Evolutionary conservation across 1,284 basidiomycete genomes (phyloP), one percentile per base, ranked within the genome.

Genomic region (Rhodotorula sp.): DNA sequence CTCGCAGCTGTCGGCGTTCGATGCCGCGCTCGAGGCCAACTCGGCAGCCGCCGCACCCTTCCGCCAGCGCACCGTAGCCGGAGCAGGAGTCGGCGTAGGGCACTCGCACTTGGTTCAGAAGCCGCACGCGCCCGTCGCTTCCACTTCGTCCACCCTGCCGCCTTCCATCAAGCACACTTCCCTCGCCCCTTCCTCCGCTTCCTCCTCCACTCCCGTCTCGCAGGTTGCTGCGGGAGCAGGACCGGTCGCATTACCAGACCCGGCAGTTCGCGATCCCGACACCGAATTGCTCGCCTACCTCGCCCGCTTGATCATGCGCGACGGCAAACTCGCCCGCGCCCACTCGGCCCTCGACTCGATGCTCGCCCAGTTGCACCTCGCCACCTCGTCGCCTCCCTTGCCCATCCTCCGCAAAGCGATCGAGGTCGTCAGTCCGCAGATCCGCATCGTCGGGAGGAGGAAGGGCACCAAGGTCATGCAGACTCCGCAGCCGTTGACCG

Each of bases 251-350:
- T 34, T 67, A 3, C 57, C 54, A 29, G 64, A 68, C 46, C 73
- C 73, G 1, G 46, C 64, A 39, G 56, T 57, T 26, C 56, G 54
- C 34, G 67, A 72, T 31, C 68, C 78, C 34, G 81, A 82, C 58
- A 70, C 78, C 1, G 76, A 78, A 20, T 74, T 83, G n/a, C 75
- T 81, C 23, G 76, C 77, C 47, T 73, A 80, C 58, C 77, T 82
- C 62, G 69, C 78, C 12, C 81, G 81, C 49, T 75, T 82, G 58
- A 76, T 83, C 48, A 82, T 83, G 81, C 78, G 78, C 57, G 80
- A 81, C 64, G 83, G 83, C 58, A 83, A 83, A 65, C 81, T 81
- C 68, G 77, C 81, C 0, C 74, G 77, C 20, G 79, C 82, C 0
- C 79, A 80, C 69, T 64, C 76, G 0, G 79, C 80, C 70, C 74